Evolutionary conservation across 1,139 yeast species (phyloP), one percentile per base, ranked within the genome.

Genomic region (Taiozyma onychis): DNA sequence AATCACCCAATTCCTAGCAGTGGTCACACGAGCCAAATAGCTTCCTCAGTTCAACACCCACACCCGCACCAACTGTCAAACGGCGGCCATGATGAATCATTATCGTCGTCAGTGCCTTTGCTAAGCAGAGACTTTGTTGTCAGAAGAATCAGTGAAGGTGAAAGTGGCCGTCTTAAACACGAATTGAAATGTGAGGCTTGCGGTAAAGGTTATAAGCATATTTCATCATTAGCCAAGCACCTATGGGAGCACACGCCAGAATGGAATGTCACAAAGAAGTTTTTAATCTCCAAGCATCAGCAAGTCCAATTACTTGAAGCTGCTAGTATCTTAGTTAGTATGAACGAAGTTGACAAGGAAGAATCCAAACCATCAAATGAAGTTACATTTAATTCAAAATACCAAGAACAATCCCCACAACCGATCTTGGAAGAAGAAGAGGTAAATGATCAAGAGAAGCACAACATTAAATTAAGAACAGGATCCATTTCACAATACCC

Each of bases 221-320:
- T 88, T 10, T 83, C 91, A 2, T 85, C 93, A 22, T 74, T 88
- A 54, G 95, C 77, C 57, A 88, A 78, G 76, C 90, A 77, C 70
- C 73, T 74, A 63, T 91, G 96, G 87, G 87, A 81, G 76, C 96
- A 88, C 65, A 88, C 96, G 0, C 95, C 96, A 0, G 96, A 88
- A 65, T 88, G 96, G 96, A 86, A 83, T 62, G 85, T 85, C 61
- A 88, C 96, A 2, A 85, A 87, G 57, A 86, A 85, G 63, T 72
- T 88, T 47, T 71, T 85, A 44, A 87, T 88, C 45, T 83, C 91
- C n/a, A 88, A 88, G 66, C 96, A 88, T 66, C 96, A 88, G 66
- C 96, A 88, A 66, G 96, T 88, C 6, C 96, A 88, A 66, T 72
- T 88, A 41, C 73, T 88, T 45, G 96, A 88, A 65, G 96, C 96